Percentiles rank a stretch among this genome's conserved stretches.
Evolutionary conservation across 2,329 filamentous ascomycete genomes (phyloP).

Genomic region (Colletotrichum falcatum): DNA sequence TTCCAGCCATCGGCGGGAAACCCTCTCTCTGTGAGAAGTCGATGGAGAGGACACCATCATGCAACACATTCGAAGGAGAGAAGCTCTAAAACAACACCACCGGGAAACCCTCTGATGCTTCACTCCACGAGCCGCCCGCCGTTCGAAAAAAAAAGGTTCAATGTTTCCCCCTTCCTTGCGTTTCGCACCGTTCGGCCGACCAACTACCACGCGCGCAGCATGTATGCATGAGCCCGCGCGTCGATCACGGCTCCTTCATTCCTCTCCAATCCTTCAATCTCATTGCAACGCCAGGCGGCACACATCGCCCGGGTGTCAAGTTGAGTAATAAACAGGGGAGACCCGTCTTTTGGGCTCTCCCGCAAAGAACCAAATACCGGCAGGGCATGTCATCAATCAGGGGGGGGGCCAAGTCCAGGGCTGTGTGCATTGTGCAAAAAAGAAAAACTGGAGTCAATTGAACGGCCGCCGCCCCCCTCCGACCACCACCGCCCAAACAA

Average conservation of each 20-base stretch:
- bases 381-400: neutral
- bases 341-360: neutral
- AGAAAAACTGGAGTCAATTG: neutral
- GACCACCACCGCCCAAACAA: neutral
- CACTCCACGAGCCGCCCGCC: neutral
- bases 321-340: neutral
- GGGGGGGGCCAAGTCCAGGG: constrained; percentile 17
- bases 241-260: neutral
- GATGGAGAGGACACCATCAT: neutral
- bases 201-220: too few species aligned
- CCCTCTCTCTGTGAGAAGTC: too few species aligned
- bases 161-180: neutral
- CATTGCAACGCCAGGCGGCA: constrained; percentile 1
- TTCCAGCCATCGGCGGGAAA: too few species aligned
- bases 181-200: neutral
- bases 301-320: constrained; percentile 18
- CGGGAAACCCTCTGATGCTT: too few species aligned
- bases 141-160: neutral
- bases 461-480: neutral
- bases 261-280: neutral
- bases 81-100: too few species aligned
- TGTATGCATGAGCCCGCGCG: neutral
- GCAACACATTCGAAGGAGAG: neutral
- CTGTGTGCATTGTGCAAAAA: neutral
- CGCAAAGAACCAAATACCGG: constrained; percentile 7